phyloP scores from a whole-genome alignment of 352 stramenopile species.

The Thalassiosira oceanica region DNA sequence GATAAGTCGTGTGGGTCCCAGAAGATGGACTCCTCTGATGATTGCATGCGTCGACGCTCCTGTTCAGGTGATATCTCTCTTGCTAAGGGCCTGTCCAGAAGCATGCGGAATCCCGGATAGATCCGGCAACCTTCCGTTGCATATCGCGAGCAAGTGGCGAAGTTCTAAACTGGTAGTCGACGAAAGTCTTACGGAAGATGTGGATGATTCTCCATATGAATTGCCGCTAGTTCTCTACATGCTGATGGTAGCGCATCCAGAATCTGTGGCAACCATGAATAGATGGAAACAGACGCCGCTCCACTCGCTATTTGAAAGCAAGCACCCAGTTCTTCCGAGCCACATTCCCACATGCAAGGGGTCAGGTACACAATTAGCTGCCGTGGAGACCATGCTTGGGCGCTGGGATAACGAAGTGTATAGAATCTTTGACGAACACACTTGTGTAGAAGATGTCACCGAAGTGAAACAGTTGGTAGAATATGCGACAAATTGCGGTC shows the following conservation, averaged over 20 bases:
- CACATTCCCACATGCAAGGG: too few relatives aligned
- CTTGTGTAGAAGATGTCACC: too few relatives aligned
- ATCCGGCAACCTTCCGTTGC: constrained; percentile 33
- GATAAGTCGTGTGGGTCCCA: constrained; percentile 15
- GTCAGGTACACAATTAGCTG: too few relatives aligned
- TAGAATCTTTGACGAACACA: too few relatives aligned
- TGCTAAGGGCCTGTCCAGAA: constrained; percentile 18
- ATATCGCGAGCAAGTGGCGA: constrained; percentile 20
- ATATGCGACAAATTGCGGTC: too few relatives aligned
- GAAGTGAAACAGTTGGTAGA: too few relatives aligned
- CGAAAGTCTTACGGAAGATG: background rate
- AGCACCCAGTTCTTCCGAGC: background rate
- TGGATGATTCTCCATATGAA: constrained; percentile 8
- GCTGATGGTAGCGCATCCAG: constrained; percentile 19
- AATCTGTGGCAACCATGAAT: constrained; percentile 27
- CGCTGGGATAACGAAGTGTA: too few relatives aligned
- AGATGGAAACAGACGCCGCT: constrained; percentile 41
- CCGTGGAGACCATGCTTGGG: constrained; percentile 32
- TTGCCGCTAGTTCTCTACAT: constrained; percentile 15
- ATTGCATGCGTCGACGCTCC: constrained; percentile 29
- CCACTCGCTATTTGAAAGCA: constrained; percentile 36
- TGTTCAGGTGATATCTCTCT: constrained; percentile 16
- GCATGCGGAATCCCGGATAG: constrained; percentile 32
- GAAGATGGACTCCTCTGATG: constrained; percentile 44
- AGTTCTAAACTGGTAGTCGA: background rate